phyloP scores from a whole-genome alignment of 1,139 yeast genomes.

The Kurtzmaniella natalensis region DNA sequence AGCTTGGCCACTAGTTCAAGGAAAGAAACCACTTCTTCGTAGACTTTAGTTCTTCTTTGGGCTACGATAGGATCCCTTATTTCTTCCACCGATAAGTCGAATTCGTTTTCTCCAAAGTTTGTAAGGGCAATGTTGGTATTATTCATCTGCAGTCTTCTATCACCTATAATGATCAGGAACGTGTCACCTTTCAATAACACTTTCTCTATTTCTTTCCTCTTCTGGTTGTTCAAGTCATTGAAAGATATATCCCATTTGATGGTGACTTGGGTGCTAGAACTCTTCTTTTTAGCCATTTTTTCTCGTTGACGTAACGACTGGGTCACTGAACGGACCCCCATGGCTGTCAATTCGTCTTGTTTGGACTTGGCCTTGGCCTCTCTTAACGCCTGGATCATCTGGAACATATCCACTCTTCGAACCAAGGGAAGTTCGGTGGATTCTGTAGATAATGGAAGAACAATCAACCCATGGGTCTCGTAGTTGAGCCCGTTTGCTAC shows the following conservation, averaged over 20 bases:
- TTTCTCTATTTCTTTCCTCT: slow-evolving; percentile 29
- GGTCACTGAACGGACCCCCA: slow-evolving; percentile 32
- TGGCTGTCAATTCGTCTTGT: slow-evolving; percentile 28
- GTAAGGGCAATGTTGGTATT: not conserved
- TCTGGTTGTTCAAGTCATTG: slow-evolving; percentile 38
- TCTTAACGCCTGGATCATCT: slow-evolving; percentile 32
- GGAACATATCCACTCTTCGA: slow-evolving; percentile 21
- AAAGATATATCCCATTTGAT: slow-evolving; percentile 38
- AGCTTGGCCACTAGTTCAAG: slow-evolving; percentile 28
- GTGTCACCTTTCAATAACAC: slow-evolving; percentile 31
- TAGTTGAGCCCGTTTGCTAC: slow-evolving; percentile 30
- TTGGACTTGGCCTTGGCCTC: slow-evolving; percentile 29
- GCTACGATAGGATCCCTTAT: slow-evolving; percentile 22
- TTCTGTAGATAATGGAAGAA: slow-evolving; percentile 14
- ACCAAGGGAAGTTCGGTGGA: slow-evolving; percentile 21
- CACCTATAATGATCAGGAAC: slow-evolving; percentile 27
- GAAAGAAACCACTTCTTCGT: slow-evolving; percentile 19
- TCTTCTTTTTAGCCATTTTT: slow-evolving; percentile 31
- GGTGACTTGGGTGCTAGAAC: slow-evolving; percentile 30
- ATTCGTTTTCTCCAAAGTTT: slow-evolving; percentile 15
- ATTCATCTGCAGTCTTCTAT: slow-evolving; percentile 12
- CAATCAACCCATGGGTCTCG: slow-evolving; percentile 23
- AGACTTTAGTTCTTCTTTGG: slow-evolving; percentile 6
- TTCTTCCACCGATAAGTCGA: slow-evolving; percentile 26
- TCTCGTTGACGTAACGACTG: slow-evolving; percentile 26